phyloP scores from a whole-genome alignment of 2,329 filamentous ascomycete species.

The Laburnicola sp. region DNA sequence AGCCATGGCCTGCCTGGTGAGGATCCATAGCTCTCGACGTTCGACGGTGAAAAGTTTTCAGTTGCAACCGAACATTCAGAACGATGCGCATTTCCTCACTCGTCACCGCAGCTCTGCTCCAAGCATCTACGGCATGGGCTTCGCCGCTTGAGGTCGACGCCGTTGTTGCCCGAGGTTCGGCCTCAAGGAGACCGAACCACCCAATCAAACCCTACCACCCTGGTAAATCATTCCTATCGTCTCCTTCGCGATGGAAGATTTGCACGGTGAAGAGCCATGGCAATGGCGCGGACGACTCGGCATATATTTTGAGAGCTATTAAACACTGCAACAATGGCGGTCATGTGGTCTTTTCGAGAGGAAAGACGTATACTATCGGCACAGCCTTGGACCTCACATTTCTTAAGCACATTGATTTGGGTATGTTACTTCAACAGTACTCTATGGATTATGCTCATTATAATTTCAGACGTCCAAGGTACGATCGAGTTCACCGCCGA shows the following conservation, averaged over 20 bases:
- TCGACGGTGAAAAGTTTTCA: background rate
- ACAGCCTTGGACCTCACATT: constrained; percentile 68
- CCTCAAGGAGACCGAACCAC: constrained; percentile 39
- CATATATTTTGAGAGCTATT: constrained; percentile 58
- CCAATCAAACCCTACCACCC: constrained; percentile 42
- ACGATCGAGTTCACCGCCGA: constrained; percentile 66
- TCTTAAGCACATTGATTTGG: constrained; percentile 64
- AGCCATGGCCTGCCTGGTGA: constrained; percentile 5
- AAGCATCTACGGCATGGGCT: constrained; percentile 28
- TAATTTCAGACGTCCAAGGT: constrained; percentile 57
- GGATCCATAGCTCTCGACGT: constrained; percentile 3
- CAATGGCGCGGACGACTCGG: constrained; percentile 53
- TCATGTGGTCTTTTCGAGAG: constrained; percentile 60
- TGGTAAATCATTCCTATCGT: constrained; percentile 38
- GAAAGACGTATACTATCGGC: constrained; percentile 62
- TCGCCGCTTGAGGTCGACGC: constrained; percentile 20
- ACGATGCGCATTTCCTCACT: constrained; percentile 35
- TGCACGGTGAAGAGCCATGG: constrained; percentile 47
- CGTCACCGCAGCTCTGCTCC: constrained; percentile 28
- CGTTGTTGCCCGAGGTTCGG: constrained; percentile 6
- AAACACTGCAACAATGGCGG: constrained; percentile 66
- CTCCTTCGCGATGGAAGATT: constrained; percentile 41
- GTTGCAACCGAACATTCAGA: background rate
- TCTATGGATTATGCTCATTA: constrained; percentile 3
- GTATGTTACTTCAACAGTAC: constrained; percentile 33